A percentile compares a stretch with the other conserved stretches of the same genome.
Conservation (phyloP, 176 grass and related monocot genomes). For the Oryza meridionalis region DNA sequence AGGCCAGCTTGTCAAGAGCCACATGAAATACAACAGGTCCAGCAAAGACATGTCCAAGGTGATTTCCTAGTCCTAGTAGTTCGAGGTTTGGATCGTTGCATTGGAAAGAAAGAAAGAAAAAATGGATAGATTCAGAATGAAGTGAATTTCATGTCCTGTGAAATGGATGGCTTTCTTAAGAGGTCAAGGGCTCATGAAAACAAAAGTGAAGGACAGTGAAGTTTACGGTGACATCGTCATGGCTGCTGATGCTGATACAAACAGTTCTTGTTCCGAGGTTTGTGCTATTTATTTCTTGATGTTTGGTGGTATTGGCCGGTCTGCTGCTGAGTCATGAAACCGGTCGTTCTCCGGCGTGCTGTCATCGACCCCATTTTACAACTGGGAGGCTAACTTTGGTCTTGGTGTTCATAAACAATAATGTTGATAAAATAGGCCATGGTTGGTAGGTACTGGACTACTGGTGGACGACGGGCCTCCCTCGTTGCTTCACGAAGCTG, state of each 20-base stretch:
- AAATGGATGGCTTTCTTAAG: not conserved
- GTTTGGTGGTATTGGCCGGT: slow-evolving; percentile 13
- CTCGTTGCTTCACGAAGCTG: slow-evolving; percentile 45
- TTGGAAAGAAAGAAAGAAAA: not conserved
- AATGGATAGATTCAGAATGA: not conserved
- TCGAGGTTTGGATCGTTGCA: not conserved
- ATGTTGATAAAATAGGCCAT: slow-evolving; percentile 8
- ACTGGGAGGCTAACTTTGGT: slow-evolving; percentile 27
- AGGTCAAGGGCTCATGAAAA: not conserved
- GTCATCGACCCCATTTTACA: not conserved
- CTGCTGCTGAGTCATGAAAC: not conserved
- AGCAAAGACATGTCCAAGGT: slow-evolving; percentile 69
- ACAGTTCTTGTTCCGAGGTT: not conserved
- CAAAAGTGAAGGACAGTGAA: not conserved
- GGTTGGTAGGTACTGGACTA: too few species aligned
- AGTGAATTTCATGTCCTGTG: slow-evolving; percentile 17
- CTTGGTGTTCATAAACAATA: slow-evolving; percentile 32
- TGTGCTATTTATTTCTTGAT: slow-evolving; percentile 30
- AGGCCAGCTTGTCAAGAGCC: slow-evolving; percentile 90
- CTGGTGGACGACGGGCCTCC: not conserved
- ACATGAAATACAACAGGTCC: slow-evolving; percentile 98
- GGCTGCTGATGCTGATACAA: not conserved
- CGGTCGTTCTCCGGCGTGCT: slow-evolving; percentile 5
- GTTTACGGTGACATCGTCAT: not conserved
- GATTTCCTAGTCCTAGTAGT: slow-evolving; percentile 45